Conservation (phyloP, 2,329 filamentous ascomycete species). For the Beauveria rudraprayagi region DNA sequence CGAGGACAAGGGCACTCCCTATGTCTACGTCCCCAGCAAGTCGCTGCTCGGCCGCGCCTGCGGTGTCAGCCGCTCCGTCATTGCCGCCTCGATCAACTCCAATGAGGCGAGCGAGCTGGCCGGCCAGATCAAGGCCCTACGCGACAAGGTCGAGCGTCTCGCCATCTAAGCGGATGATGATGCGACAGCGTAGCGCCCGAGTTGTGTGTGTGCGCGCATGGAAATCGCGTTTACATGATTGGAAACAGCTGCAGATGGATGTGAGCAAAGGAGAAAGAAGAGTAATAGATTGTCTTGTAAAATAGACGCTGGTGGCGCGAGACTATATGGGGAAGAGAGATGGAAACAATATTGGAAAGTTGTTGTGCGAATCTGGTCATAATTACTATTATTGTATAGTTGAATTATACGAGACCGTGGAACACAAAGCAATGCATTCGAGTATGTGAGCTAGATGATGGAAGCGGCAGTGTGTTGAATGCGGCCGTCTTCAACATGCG, state of each 20-base stretch:
- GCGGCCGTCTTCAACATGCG: too few relatives aligned
- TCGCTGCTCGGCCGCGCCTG: slow-evolving; percentile 81
- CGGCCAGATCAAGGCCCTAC: slow-evolving; percentile 77
- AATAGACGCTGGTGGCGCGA: not conserved
- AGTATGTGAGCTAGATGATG: not conserved
- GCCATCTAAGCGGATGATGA: slow-evolving; percentile 62
- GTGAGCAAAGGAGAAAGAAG: not conserved
- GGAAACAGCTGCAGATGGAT: not conserved
- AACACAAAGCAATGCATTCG: not conserved
- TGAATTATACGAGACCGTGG: not conserved
- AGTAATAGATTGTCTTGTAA: not conserved
- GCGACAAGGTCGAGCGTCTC: slow-evolving; percentile 92
- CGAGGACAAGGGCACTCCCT: slow-evolving; percentile 64
- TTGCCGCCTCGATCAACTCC: slow-evolving; percentile 80
- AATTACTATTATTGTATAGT: not conserved
- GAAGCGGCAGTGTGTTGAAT: not conserved
- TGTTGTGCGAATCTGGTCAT: not conserved
- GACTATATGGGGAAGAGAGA: not conserved
- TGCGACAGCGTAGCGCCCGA: not conserved
- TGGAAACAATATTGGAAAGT: not conserved
- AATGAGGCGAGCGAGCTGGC: slow-evolving; percentile 86
- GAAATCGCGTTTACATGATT: not conserved
- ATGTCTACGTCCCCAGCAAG: slow-evolving; percentile 69
- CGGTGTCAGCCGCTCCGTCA: slow-evolving; percentile 82
- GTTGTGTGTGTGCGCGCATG: not conserved